Evolutionary conservation across 805 yeast species (phyloP), one percentile per base, ranked within the genome.

Genomic region (Cyberlindnera euphorbiae): DNA sequence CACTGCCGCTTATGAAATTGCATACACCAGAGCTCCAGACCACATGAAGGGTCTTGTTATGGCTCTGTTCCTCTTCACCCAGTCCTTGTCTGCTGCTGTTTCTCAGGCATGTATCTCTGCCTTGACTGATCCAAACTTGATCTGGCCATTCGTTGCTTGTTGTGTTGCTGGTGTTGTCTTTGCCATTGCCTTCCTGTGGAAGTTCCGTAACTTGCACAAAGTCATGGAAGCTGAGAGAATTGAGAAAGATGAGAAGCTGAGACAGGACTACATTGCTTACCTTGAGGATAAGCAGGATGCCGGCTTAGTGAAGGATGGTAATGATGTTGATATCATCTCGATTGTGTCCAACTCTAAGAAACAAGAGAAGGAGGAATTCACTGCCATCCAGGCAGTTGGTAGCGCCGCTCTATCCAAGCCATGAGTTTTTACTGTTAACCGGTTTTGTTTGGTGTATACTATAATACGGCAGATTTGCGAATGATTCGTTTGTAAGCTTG

Each of bases 1-100:
- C 33, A 75, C 82, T 49, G 82, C 93, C 15, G 93, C 90, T 49
- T 72, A 81, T 48, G 93, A 84, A 62, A 82, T 81, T 53, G 94
- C 94, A 13, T 84, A 81, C 62, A 77, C 88, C 18, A 80, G 83
- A 63, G 90, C 93, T 6, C 93, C 93, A 27, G 70, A 69, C 9
- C 64, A 72, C 28, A 63, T 64, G 67, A 66, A 62, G 41, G 60
- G 67, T 13, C 57, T 66, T 28, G 60, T 63, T 30, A 64, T 66
- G 70, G 68, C 80, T 10, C 44, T 66, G 33, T 83, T 79, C 67
- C 66, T 84, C 51, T 63, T 83, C 40, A 81, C 83, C 28, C 78
- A 69, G 47, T 93, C 94, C n/a, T 49, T 80, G 32, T 89, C 93
- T 41, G 72, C 90, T 17, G 87, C 88, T 15, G 53, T 82, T 30